Evolutionary conservation across 805 yeast genomes (phyloP).

Genomic region (Ascoidea rubescens): DNA sequence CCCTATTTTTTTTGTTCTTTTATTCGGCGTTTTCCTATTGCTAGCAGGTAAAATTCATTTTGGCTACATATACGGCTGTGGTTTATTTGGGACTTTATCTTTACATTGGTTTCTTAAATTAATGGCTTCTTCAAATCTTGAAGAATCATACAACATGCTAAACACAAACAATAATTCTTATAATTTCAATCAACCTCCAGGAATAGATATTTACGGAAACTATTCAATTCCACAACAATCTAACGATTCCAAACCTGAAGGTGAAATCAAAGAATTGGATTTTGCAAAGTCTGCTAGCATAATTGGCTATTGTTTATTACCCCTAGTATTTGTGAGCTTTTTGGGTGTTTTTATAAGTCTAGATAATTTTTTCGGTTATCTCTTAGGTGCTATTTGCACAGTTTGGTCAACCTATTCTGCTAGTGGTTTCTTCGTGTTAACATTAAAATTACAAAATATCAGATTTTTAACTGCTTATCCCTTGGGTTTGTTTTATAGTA

Average conservation of each 20-base stretch:
- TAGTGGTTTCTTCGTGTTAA: constrained; percentile 83
- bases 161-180: constrained; percentile 12
- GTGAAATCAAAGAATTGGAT: constrained; percentile 19
- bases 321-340: constrained; percentile 68
- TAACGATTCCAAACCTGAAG: background rate
- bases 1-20: constrained; percentile 75
- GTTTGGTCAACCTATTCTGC: constrained; percentile 90
- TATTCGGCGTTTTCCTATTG: constrained; percentile 72
- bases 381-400: constrained; percentile 51
- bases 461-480: constrained; percentile 91
- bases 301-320: constrained; percentile 85
- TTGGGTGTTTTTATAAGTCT: constrained; percentile 52
- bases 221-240: background rate
- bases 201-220: background rate
- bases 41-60: constrained; percentile 91
- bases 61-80: constrained; percentile 95
- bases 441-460: constrained; percentile 70
- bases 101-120: constrained; percentile 74
- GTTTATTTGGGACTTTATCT: constrained; percentile 76
- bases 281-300: constrained; percentile 73
- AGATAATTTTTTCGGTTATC: constrained; percentile 65
- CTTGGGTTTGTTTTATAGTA: constrained; percentile 76
- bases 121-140: constrained; percentile 49
- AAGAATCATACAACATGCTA: constrained; percentile 16
- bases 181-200: background rate